phyloP scores from a whole-genome alignment of 225 moss, liverwort and hornwort genomes.

The Climacium dendroides region DNA sequence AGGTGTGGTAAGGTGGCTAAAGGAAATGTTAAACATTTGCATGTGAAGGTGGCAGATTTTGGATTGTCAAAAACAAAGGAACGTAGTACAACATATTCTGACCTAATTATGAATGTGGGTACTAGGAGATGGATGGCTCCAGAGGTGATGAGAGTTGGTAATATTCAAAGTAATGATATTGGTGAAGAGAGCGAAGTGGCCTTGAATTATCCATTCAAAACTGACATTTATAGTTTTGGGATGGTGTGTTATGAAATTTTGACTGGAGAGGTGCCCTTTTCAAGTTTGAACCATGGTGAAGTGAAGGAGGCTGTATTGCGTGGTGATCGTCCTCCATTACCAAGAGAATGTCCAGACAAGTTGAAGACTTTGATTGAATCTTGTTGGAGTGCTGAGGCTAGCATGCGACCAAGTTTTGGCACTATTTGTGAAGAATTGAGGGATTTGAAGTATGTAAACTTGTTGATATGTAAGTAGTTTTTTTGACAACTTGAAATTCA shows the following conservation, averaged over 20 bases:
- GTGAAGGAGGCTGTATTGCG: neutral
- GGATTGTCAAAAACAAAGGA: neutral
- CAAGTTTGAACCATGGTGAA: neutral
- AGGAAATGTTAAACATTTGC: neutral
- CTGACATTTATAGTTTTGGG: neutral
- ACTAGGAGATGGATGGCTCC: neutral
- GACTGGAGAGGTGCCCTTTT: neutral
- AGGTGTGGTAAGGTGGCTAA: neutral
- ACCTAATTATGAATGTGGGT: neutral
- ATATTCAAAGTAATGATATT: neutral
- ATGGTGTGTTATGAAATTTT: neutral
- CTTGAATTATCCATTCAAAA: neutral
- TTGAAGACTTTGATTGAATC: neutral
- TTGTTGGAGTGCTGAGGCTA: neutral
- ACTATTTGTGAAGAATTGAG: neutral
- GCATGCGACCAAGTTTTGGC: neutral
- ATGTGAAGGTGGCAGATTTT: neutral
- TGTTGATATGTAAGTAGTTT: neutral
- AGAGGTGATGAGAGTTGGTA: neutral
- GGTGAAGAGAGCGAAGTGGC: accelerated
- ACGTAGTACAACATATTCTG: neutral
- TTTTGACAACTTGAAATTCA: neutral
- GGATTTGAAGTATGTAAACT: neutral
- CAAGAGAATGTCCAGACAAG: neutral
- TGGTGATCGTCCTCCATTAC: neutral